Base-by-base conservation (phyloP, 108 stramenopile genomes). In the Cyclostephanos tholiformis region DNA sequence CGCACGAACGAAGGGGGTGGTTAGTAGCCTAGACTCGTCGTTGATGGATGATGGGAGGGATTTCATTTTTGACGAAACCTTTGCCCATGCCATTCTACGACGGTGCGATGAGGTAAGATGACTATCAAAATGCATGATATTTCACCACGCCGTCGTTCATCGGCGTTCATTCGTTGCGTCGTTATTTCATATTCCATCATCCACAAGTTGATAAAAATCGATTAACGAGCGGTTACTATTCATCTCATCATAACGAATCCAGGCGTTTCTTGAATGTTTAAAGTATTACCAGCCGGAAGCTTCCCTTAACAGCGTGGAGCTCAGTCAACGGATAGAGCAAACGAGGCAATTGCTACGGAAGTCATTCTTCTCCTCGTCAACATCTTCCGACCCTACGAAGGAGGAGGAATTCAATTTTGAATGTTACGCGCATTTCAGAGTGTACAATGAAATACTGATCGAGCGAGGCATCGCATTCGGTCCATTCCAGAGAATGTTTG, bases 401-500 rank as follows among this genome's bases (percentile, higher is more conserved):
- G 72, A 74, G 69, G 63, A 71, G 39, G 82, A 84, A 65, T 94
- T 90, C 67, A 90, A 94, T 53, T 94, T 86, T 71, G 72, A 81
- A 55, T 73, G 83, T 11, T 94, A 90, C 71, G 50, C 69, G 23
- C 89, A 88, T 72, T 94, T 83, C 82, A 87, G 80, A 46, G 89
- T 85, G 6, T 91, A 89, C 68, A 86, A 85, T 50, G 89, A 94
- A 41, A 63, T 90, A 20, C 64, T 91, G 23, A 63, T 91, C 8
- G 68, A 82, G 39, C 32, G 66, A 27, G 71, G 76, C 11, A 74
- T 76, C 10, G 19, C 35, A 11, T 93, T 91, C 63, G 36, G 63
- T 64, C n/a, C 60, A 0, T 90, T 92, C 73, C 80, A 67, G n/a
- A 26, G 49, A 30, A 63, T 77, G 32, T 93, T 89, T 66, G 90